These are phyloP conservation scores for Aspergillus sp. DNA, from an alignment of 2,329 filamentous ascomycete genomes.

Conservation along the genomic window DNA sequence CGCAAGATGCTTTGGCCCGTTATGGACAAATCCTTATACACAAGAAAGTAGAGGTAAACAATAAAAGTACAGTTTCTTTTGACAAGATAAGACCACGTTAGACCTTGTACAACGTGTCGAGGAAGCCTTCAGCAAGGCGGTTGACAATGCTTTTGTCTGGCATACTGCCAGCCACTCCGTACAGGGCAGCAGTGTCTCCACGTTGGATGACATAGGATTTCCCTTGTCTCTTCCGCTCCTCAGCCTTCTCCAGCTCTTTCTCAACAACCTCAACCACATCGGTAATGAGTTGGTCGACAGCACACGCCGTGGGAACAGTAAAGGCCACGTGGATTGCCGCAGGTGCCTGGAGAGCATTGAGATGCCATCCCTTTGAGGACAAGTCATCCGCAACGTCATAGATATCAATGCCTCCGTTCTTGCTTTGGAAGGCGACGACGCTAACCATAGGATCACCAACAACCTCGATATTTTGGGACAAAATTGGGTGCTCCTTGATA, in stretches of 20 bases:
- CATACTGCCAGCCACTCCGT: constrained; percentile 88
- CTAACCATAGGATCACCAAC: constrained; percentile 81
- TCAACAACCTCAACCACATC: constrained; percentile 58
- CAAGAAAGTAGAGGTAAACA: not conserved
- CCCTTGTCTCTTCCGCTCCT: constrained; percentile 58
- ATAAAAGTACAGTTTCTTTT: constrained; percentile 6
- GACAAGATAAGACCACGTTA: constrained; percentile 30
- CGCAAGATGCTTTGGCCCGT: not conserved
- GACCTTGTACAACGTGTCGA: constrained; percentile 88
- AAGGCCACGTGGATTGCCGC: constrained; percentile 92
- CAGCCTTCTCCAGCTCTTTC: constrained; percentile 73
- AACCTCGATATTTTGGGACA: constrained; percentile 68
- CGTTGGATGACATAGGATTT: constrained; percentile 47
- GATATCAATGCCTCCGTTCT: constrained; percentile 65
- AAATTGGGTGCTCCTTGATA: constrained; percentile 60
- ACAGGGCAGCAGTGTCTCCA: constrained; percentile 75
- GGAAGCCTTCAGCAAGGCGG: constrained; percentile 80
- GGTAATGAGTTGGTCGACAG: constrained; percentile 68
- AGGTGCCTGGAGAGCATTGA: constrained; percentile 88
- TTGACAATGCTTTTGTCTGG: constrained; percentile 94
- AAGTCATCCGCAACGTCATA: constrained; percentile 93
- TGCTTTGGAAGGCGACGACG: constrained; percentile 81
- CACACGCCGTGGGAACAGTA: constrained; percentile 75
- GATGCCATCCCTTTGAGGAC: constrained; percentile 79
- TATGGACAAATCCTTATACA: not conserved